These are phyloP conservation scores for Colletotrichum orchidophilum DNA, from an alignment of 2,329 filamentous ascomycete species.

Conservation along the genomic window DNA sequence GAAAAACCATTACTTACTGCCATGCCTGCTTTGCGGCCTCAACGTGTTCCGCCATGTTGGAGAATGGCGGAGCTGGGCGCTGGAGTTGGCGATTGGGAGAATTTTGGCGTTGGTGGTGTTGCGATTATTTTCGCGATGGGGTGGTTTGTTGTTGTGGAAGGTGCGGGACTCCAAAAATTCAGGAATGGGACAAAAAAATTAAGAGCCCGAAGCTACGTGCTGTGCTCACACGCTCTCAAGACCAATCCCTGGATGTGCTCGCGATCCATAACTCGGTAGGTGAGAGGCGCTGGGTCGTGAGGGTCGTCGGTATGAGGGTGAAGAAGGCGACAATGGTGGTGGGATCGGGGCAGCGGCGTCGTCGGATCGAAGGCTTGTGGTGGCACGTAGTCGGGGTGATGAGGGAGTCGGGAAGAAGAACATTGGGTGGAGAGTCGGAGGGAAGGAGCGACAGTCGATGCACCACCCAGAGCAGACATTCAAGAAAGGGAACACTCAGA, in stretches of 20 bases:
- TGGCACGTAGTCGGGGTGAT: conserved; percentile 31
- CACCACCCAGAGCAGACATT: conserved; percentile 32
- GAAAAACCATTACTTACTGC: conserved; percentile 45
- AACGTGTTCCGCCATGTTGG: conserved; percentile 26
- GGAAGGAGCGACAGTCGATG: conserved; percentile 32
- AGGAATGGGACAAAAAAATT: conserved; percentile 11
- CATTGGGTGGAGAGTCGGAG: conserved; percentile 28
- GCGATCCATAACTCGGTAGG: conserved; percentile 45
- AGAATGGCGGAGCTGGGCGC: background rate
- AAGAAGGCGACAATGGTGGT: conserved; percentile 27
- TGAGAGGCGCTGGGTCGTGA: conserved; percentile 12
- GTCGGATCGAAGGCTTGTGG: conserved; percentile 31
- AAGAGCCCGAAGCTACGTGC: conserved; percentile 39
- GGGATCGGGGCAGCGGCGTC: conserved; percentile 1
- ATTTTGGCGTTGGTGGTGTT: conserved; percentile 7
- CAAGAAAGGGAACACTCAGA: conserved; percentile 21
- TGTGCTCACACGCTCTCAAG: conserved; percentile 42
- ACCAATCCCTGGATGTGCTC: conserved; percentile 37
- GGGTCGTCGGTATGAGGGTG: conserved; percentile 7
- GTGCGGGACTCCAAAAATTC: conserved; percentile 26
- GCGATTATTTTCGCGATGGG: conserved; percentile 21
- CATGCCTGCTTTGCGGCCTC: conserved; percentile 47
- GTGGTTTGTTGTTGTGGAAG: conserved; percentile 28
- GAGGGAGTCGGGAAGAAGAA: conserved; percentile 25
- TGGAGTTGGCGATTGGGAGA: background rate